phyloP scores from a whole-genome alignment of 176 grass and related monocot genomes.

The Phoenix roebelenii region DNA sequence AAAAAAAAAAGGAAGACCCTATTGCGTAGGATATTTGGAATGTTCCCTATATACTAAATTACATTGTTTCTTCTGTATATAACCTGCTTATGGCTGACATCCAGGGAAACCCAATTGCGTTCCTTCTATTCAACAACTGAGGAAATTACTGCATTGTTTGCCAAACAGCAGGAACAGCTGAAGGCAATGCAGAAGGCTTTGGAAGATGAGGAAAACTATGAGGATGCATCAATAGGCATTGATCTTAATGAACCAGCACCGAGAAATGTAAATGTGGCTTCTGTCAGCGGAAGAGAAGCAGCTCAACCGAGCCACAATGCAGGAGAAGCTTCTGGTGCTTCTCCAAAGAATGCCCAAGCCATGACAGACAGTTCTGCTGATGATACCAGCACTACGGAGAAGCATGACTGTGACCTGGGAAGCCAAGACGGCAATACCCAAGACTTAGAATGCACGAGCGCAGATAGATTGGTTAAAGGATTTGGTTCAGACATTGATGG shows the following conservation, averaged over 20 bases:
- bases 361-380: constrained; percentile 37
- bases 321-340: constrained; percentile 42
- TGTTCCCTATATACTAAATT: too few relatives aligned
- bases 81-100: constrained; percentile 13
- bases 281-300: constrained; percentile 17
- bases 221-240: constrained; percentile 39
- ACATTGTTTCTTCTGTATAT: not conserved
- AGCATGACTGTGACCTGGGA: constrained; percentile 35
- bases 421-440: constrained; percentile 56
- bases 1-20: too few relatives aligned
- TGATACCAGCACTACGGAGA: constrained; percentile 38
- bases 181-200: constrained; percentile 97
- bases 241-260: constrained; percentile 37
- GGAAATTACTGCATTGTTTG: constrained; percentile 79
- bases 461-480: constrained; percentile 29
- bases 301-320: constrained; percentile 24
- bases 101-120: constrained; percentile 91
- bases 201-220: constrained; percentile 93
- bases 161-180: constrained; percentile 92
- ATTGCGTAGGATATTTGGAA: too few relatives aligned
- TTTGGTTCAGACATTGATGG: constrained; percentile 34
- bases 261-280: constrained; percentile 13
- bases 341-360: constrained; percentile 34
- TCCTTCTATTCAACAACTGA: constrained; percentile 96
- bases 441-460: constrained; percentile 53